phyloP scores from a whole-genome alignment of 2,329 filamentous ascomycete genomes.

The Penicillium sp. region DNA sequence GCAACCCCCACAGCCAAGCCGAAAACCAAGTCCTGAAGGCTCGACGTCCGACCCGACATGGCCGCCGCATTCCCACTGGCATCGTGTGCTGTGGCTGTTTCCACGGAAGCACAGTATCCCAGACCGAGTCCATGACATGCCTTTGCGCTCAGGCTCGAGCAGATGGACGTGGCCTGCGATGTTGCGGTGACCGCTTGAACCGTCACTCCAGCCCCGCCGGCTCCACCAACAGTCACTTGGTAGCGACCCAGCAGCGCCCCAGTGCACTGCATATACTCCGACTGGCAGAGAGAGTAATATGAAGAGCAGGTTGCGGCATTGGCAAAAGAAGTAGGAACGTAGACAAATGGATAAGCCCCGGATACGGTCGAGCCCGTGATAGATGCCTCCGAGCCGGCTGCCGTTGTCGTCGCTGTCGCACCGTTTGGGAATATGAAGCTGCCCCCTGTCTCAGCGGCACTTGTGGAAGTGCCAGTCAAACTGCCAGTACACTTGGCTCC shows the following conservation, averaged over 20 bases:
- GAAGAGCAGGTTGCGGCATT: conserved; percentile 51
- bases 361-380: conserved; percentile 43
- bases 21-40: conserved; percentile 41
- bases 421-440: conserved; percentile 37
- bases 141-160: conserved; percentile 43
- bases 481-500: conserved; percentile 56
- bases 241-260: conserved; percentile 47
- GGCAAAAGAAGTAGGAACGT: conserved; percentile 51
- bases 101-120: conserved; percentile 40
- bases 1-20: conserved; percentile 45
- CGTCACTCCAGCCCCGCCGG: conserved; percentile 47
- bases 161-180: conserved; percentile 41
- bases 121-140: conserved; percentile 50
- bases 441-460: conserved; percentile 19
- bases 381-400: conserved; percentile 15
- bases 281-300: conserved; percentile 52
- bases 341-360: conserved; percentile 51
- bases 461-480: conserved; percentile 36
- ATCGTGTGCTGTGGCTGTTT: conserved; percentile 28
- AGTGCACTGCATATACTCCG: conserved; percentile 44
- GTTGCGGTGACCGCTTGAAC: conserved; percentile 44
- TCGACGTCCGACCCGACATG: conserved; percentile 30
- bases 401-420: conserved; percentile 30
- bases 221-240: conserved; percentile 50
- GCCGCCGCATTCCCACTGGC: conserved; percentile 27